Evolutionary conservation across 805 yeast genomes (phyloP), one percentile per base, ranked within the genome.

Genomic region (Wickerhamiella vanderwaltii): DNA sequence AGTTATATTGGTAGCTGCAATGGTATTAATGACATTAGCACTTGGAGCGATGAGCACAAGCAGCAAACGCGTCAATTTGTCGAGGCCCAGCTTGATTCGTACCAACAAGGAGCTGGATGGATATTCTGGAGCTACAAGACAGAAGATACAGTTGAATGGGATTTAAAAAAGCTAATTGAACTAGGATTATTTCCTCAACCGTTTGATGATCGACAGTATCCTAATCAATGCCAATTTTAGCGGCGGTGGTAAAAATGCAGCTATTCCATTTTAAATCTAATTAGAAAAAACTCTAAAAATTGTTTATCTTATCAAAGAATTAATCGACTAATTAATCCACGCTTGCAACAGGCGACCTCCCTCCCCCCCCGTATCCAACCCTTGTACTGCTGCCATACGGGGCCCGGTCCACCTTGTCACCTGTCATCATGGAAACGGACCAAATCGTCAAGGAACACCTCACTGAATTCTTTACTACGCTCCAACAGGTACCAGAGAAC

Each of bases 111-210:
- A n/a, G 40, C 75, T 45, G 97, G 97, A 24, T 87, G 95, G 95
- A 72, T 84, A 44, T 79, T 82, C 67, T 87, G 96, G 96, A 74
- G 79, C 59, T 86, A 84, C 79, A 87, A 86, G 68, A 81, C 94
- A 20, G 95, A 87, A 63, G 62, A 62, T 50, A 67, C 83, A 16
- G 58, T 79, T 42, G 95, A 87, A 59, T 87, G 96, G 96, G 94
- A 83, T 62, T 70, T 82, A 65, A 66, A 68, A 52, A 64, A 66
- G 48, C 70, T 87, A 51, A 60, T 72, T 16, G 66, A 60, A 15
- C 59, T 71, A 43, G 77, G 74, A 20, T 56, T 84, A 29, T 78
- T 87, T 71, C 95, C 96, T 35, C 79, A 73, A 59, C 95, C 96
- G 20, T 64, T 85, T 31, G 58, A 64, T 42, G 75, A 67, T 50